A percentile compares a stretch with the other conserved stretches of the same genome.
Evolutionary conservation across 192 early-diverging fungal genomes (phyloP).

Genomic region (Entomortierella parvispora): DNA sequence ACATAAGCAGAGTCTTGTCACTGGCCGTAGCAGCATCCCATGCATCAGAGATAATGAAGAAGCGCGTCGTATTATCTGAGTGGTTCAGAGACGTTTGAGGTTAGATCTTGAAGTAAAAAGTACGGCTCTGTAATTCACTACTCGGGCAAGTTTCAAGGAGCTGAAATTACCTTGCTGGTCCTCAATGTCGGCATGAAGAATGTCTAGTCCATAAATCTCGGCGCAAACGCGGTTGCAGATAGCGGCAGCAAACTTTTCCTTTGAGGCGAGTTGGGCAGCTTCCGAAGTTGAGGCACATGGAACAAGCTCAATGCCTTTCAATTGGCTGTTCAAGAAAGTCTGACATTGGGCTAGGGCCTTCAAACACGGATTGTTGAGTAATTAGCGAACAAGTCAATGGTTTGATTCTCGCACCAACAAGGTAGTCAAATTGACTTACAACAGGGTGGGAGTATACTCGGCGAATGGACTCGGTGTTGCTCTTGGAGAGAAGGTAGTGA

Average conservation of each 20-base stretch:
- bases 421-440: constrained; percentile 50
- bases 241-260: constrained; percentile 81
- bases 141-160: no score
- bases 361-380: not conserved
- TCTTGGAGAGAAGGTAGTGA: constrained; percentile 82
- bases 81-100: not conserved
- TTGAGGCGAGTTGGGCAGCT: constrained; percentile 87
- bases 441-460: constrained; percentile 81
- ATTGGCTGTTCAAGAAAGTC: constrained; percentile 74
- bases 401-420: no score
- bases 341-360: constrained; percentile 87
- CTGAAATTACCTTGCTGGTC: constrained; percentile 74
- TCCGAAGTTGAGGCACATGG: constrained; percentile 84
- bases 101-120: not conserved
- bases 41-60: constrained; percentile 85
- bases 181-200: constrained; percentile 83
- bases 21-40: constrained; percentile 71
- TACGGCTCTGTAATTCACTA: not conserved
- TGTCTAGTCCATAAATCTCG: constrained; percentile 79
- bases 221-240: constrained; percentile 85
- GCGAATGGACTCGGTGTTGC: constrained; percentile 70
- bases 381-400: no score
- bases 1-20: constrained; percentile 84
- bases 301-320: constrained; percentile 78
- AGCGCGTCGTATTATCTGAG: constrained; percentile 89